Percentiles rank a stretch among this genome's conserved stretches.
These are phyloP conservation scores for Neofusicoccum kwambonambiense DNA, from an alignment of 2,329 filamentous ascomycete genomes.

Conservation along the genomic window DNA sequence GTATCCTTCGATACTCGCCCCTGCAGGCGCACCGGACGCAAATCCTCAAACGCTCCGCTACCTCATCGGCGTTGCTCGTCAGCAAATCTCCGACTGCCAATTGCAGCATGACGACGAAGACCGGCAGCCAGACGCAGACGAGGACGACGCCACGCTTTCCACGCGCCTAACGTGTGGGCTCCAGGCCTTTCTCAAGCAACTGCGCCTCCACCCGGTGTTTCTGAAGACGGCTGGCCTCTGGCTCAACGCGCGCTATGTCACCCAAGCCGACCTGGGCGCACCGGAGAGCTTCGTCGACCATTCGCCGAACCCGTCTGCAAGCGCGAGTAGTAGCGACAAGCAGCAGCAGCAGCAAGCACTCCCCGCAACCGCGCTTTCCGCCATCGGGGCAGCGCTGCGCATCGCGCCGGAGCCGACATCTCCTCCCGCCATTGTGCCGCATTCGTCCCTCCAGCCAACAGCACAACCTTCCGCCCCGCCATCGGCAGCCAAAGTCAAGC, in stretches of 20 bases:
- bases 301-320: neutral
- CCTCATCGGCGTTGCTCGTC: neutral
- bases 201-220: neutral
- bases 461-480: neutral
- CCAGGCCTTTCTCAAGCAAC: constrained; percentile 5
- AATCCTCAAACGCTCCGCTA: constrained; percentile 4
- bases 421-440: neutral
- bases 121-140: neutral
- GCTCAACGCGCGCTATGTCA: constrained; percentile 13
- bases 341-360: neutral
- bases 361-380: constrained; percentile 5
- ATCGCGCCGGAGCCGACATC: neutral
- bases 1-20: constrained; percentile 8
- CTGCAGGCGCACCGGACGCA: neutral
- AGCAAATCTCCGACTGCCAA: neutral
- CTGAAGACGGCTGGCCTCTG: neutral
- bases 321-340: neutral
- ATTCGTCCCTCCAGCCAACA: neutral
- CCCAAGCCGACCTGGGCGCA: neutral
- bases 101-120: neutral
- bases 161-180: constrained; percentile 7
- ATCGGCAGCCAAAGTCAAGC: constrained; percentile 6
- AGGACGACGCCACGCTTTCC: neutral
- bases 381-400: neutral
- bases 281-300: neutral